Percentiles rank a stretch among this genome's conserved stretches.
Evolutionary conservation across 2,329 filamentous ascomycete species (phyloP).

Genomic region (Arthrocladium fulminans): DNA sequence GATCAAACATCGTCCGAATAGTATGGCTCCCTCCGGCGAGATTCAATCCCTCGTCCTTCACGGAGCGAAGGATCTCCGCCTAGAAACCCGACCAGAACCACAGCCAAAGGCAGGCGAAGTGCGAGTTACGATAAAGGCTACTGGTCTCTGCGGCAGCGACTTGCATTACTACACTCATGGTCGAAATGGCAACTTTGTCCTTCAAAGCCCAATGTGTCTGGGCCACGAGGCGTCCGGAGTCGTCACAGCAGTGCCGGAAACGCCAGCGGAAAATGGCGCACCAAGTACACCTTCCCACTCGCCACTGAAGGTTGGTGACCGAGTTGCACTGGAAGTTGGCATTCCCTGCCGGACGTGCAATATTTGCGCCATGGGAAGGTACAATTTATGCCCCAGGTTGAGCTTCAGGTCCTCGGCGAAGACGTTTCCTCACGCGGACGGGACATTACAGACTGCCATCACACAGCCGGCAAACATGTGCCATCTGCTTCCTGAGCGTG

Average conservation of each 20-base stretch:
- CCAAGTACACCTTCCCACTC: constrained; percentile 7
- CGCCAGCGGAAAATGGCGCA: constrained; percentile 34
- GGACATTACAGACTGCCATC: constrained; percentile 54
- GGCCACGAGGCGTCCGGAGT: constrained; percentile 72
- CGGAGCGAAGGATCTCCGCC: constrained; percentile 51
- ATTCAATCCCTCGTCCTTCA: constrained; percentile 46
- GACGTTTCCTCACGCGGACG: constrained; percentile 53
- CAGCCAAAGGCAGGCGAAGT: constrained; percentile 47
- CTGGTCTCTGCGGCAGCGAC: constrained; percentile 63
- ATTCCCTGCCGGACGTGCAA: constrained; percentile 63
- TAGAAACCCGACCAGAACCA: constrained; percentile 44
- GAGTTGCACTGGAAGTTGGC: constrained; percentile 87
- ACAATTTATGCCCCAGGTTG: constrained; percentile 55
- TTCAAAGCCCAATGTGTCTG: constrained; percentile 72
- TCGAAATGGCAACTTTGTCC: constrained; percentile 76
- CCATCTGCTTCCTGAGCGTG: constrained; percentile 46
- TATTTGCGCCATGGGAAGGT: constrained; percentile 47
- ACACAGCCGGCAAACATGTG: constrained; percentile 55
- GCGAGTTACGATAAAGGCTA: constrained; percentile 55
- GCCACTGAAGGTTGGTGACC: constrained; percentile 55
- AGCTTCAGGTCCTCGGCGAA: constrained; percentile 53
- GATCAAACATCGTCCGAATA: not conserved
- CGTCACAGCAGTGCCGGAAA: constrained; percentile 56
- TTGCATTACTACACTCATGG: constrained; percentile 82
- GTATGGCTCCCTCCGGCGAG: constrained; percentile 4